These are phyloP conservation scores for Stemphylium lycopersici DNA, from an alignment of 2,329 filamentous ascomycete species.

Conservation along the genomic window DNA sequence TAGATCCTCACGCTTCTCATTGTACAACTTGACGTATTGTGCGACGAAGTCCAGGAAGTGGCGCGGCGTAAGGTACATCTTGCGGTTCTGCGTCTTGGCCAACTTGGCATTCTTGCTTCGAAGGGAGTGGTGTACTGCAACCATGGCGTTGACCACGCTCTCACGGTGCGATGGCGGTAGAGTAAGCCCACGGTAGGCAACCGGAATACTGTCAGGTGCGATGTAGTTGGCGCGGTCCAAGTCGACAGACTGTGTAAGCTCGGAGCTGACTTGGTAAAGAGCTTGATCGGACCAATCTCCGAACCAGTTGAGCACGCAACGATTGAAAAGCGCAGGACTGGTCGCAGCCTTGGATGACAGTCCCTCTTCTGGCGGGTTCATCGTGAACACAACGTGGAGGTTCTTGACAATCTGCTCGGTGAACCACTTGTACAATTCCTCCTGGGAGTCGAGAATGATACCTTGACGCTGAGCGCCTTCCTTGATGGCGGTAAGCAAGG, in stretches of 20 bases:
- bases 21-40: slow-evolving; percentile 96
- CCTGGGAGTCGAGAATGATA: slow-evolving; percentile 91
- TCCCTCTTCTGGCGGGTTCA: slow-evolving; percentile 97
- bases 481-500: slow-evolving; percentile 99
- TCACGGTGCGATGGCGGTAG: slow-evolving; percentile 90
- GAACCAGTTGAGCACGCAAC: slow-evolving; percentile 99
- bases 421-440: slow-evolving; percentile 99
- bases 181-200: slow-evolving; percentile 84
- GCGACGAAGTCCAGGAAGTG: slow-evolving; percentile 98
- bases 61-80: slow-evolving; percentile 91
- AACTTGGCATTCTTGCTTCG: slow-evolving; percentile 88
- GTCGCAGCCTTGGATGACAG: slow-evolving; percentile 96
- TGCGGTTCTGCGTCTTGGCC: slow-evolving; percentile 87
- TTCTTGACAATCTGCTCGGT: slow-evolving; percentile 99
- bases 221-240: slow-evolving; percentile 85
- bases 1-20: slow-evolving; percentile 96
- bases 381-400: slow-evolving; percentile 97
- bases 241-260: slow-evolving; percentile 95
- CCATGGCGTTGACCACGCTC: slow-evolving; percentile 96
- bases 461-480: slow-evolving; percentile 97
- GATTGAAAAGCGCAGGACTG: slow-evolving; percentile 97
- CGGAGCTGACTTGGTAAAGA: slow-evolving; percentile 94
- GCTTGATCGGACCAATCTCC: slow-evolving; percentile 99
- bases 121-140: slow-evolving; percentile 96
- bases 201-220: slow-evolving; percentile 88